Conservation (phyloP, 2,329 filamentous ascomycete genomes). For the Pestalotiopsis sp. region DNA sequence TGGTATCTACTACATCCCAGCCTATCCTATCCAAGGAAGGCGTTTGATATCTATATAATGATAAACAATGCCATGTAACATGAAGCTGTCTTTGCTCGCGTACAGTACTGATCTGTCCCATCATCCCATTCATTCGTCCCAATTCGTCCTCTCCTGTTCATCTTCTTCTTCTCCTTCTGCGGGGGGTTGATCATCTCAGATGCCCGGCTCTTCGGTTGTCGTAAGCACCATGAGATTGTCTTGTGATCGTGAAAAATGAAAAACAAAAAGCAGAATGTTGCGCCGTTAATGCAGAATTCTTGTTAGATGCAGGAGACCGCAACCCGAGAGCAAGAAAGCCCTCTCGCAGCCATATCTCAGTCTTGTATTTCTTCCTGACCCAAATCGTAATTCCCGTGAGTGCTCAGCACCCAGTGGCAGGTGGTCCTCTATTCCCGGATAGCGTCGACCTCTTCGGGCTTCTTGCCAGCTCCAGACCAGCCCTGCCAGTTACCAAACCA, state of each 20-base stretch:
- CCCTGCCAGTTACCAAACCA: slow-evolving; percentile 63
- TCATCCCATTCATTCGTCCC: not conserved
- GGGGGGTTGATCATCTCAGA: not conserved
- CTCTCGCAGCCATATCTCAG: not conserved
- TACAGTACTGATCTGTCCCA: not conserved
- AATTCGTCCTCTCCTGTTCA: not conserved
- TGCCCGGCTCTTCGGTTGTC: not conserved
- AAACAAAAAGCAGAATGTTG: not conserved
- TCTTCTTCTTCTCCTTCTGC: not conserved
- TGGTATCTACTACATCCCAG: slow-evolving; percentile 2
- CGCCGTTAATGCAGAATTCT: not conserved
- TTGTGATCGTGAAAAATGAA: not conserved
- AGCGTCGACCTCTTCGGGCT: slow-evolving; percentile 38
- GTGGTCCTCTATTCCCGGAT: slow-evolving; percentile 27
- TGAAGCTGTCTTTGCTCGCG: not conserved
- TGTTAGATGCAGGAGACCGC: not conserved
- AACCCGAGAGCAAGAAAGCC: not conserved
- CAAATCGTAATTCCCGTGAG: not conserved
- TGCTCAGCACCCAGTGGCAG: not conserved
- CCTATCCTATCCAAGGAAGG: slow-evolving; percentile 5
- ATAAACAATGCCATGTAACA: slow-evolving; percentile 2
- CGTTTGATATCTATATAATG: slow-evolving; percentile 2
- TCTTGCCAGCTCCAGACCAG: slow-evolving; percentile 46
- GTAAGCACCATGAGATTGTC: slow-evolving; percentile 3
- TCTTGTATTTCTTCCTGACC: not conserved